A percentile compares a stretch with the other conserved stretches of the same genome.
Conservation (phyloP, 176 grass and related monocot genomes). For the Musa acuminata region DNA sequence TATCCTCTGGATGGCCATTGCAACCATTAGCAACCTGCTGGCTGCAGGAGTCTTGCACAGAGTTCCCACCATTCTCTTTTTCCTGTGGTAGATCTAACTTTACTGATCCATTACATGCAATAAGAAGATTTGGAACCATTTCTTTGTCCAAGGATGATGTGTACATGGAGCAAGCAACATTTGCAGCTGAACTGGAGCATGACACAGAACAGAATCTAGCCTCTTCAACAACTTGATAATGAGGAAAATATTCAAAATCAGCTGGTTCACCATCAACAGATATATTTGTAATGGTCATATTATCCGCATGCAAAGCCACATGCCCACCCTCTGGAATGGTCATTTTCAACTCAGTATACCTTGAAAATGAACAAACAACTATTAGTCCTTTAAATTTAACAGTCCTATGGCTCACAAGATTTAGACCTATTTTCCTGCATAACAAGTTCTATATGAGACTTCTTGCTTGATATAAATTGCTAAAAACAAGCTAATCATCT, state of each 20-base stretch:
- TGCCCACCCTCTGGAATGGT: slow-evolving; percentile 52
- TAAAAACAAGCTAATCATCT: background rate
- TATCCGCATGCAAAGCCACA: slow-evolving; percentile 74
- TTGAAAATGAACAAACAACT: slow-evolving; percentile 30
- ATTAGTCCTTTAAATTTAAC: background rate
- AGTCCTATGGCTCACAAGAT: background rate
- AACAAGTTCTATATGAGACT: background rate
- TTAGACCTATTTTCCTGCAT: background rate
- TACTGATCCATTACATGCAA: slow-evolving; percentile 45
- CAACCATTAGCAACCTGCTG: slow-evolving; percentile 47
- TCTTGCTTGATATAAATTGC: background rate
- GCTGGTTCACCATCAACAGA: slow-evolving; percentile 66
- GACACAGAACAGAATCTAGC: slow-evolving; percentile 61
- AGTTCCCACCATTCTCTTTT: slow-evolving; percentile 46
- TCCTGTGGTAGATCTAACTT: slow-evolving; percentile 36
- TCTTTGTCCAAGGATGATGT: slow-evolving; percentile 65
- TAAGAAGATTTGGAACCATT: slow-evolving; percentile 60
- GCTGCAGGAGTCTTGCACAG: slow-evolving; percentile 10
- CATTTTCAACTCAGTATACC: slow-evolving; percentile 82
- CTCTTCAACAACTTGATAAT: slow-evolving; percentile 56
- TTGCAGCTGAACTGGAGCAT: slow-evolving; percentile 79
- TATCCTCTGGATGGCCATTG: slow-evolving; percentile 46
- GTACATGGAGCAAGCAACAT: slow-evolving; percentile 63
- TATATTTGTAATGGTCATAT: slow-evolving; percentile 65
- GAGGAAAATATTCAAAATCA: slow-evolving; percentile 73